phyloP scores from a whole-genome alignment of 768 basidiomycete species.

The Phylloporus sp. region DNA sequence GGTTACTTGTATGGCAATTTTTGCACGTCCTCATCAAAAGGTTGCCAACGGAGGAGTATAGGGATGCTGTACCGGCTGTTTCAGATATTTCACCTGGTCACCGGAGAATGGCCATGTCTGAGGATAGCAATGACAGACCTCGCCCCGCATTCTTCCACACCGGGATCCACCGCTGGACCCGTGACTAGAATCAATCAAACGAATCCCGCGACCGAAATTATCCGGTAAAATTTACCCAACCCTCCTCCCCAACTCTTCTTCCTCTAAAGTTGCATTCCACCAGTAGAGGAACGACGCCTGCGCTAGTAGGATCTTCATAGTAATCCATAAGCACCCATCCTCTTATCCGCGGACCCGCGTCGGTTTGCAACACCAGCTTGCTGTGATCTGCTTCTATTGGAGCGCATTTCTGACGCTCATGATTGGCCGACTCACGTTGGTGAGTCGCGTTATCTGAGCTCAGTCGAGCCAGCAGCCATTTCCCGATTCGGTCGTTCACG shows the following conservation, averaged over 20 bases:
- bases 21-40: too few species aligned
- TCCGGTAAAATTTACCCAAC: constrained; percentile 28
- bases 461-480: constrained; percentile 63
- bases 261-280: constrained; percentile 77
- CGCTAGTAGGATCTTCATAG: constrained; percentile 51
- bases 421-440: background rate
- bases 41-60: too few species aligned
- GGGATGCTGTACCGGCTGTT: too few species aligned
- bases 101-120: background rate
- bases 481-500: constrained; percentile 69
- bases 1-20: too few species aligned
- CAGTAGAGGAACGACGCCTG: constrained; percentile 55
- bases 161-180: background rate
- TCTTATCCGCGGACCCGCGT: constrained; percentile 42
- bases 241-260: constrained; percentile 38
- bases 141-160: background rate
- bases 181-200: background rate
- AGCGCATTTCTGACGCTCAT: background rate
- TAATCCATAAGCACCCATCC: constrained; percentile 80
- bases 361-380: background rate
- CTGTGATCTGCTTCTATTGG: background rate
- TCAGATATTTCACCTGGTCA: too few species aligned
- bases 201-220: background rate
- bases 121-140: background rate
- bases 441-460: background rate